A percentile compares a stretch with the other conserved stretches of the same genome.
Conservation (phyloP, 106 monocot genomes). For the Dendrobium catenatum region DNA sequence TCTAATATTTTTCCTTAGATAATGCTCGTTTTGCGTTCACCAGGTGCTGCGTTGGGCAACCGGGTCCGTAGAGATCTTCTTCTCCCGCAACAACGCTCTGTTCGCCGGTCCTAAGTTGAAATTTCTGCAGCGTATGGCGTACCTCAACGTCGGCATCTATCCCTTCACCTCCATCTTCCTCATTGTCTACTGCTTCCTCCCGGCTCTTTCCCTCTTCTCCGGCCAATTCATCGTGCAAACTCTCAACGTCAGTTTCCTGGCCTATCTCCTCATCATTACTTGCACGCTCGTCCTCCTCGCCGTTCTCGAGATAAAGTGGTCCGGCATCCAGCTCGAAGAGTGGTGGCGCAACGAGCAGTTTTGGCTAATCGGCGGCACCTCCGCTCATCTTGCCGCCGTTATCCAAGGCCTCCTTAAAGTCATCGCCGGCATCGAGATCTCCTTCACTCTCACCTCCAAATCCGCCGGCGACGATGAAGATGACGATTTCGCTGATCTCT, state of each 20-base stretch:
- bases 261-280: conserved; percentile 60
- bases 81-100: conserved; percentile 74
- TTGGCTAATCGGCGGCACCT: conserved; percentile 84
- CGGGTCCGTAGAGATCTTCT: conserved; percentile 80
- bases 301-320: conserved; percentile 68
- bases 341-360: conserved; percentile 96
- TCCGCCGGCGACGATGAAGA: conserved; percentile 80
- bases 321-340: conserved; percentile 60
- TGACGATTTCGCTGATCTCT: conserved; percentile 92
- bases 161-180: conserved; percentile 79
- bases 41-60: conserved; percentile 80
- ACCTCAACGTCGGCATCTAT: conserved; percentile 91
- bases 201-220: conserved; percentile 71
- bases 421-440: conserved; percentile 92
- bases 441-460: conserved; percentile 96
- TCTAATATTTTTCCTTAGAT: too few species aligned
- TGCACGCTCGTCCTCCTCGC: conserved; percentile 44
- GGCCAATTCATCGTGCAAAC: conserved; percentile 67
- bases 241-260: conserved; percentile 54
- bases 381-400: conserved; percentile 72
- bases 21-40: conserved; percentile 27
- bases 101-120: conserved; percentile 58
- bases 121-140: conserved; percentile 59
- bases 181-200: conserved; percentile 80
- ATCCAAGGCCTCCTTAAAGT: conserved; percentile 77